Evolutionary conservation across 805 yeast species (phyloP).

Genomic region (Candida broadrunensis): DNA sequence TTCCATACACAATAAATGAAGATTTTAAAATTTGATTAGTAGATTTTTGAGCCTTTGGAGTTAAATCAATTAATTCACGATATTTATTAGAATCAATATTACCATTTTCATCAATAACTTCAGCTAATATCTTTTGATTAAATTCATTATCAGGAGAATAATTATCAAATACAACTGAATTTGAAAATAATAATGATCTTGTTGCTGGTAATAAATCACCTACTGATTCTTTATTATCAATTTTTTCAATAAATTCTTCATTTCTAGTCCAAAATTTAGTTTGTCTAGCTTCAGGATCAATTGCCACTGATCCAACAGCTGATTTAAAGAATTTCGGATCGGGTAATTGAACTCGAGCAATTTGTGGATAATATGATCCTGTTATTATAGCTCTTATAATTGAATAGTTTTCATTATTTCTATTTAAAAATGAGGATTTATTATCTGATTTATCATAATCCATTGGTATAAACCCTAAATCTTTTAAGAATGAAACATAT

Average conservation of each 20-base stretch:
- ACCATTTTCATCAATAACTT: slow-evolving; percentile 34
- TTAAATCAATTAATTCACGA: slow-evolving; percentile 32
- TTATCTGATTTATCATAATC: slow-evolving; percentile 27
- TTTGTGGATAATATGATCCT: slow-evolving; percentile 79
- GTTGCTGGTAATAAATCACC: slow-evolving; percentile 47
- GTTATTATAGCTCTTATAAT: slow-evolving; percentile 68
- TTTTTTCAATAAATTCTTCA: slow-evolving; percentile 41
- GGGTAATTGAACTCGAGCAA: slow-evolving; percentile 79
- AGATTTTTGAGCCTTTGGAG: slow-evolving; percentile 32
- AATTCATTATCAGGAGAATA: slow-evolving; percentile 20
- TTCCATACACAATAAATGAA: slow-evolving; percentile 61
- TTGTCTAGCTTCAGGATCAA: slow-evolving; percentile 77
- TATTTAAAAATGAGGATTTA: slow-evolving; percentile 34
- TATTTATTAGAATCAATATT: slow-evolving; percentile 30
- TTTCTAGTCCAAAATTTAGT: slow-evolving; percentile 73
- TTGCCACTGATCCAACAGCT: slow-evolving; percentile 74
- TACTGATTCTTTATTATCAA: slow-evolving; percentile 7
- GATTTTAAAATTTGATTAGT: slow-evolving; percentile 38
- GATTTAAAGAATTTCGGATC: slow-evolving; percentile 72
- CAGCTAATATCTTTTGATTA: slow-evolving; percentile 4
- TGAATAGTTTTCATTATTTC: slow-evolving; percentile 47
- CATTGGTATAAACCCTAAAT: slow-evolving; percentile 71
- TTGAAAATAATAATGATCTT: slow-evolving; percentile 83
- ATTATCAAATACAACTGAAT: slow-evolving; percentile 66
- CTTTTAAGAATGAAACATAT: slow-evolving; percentile 66